Conservation (phyloP, 73 alveolate genomes). For the Uronychia setigera region DNA sequence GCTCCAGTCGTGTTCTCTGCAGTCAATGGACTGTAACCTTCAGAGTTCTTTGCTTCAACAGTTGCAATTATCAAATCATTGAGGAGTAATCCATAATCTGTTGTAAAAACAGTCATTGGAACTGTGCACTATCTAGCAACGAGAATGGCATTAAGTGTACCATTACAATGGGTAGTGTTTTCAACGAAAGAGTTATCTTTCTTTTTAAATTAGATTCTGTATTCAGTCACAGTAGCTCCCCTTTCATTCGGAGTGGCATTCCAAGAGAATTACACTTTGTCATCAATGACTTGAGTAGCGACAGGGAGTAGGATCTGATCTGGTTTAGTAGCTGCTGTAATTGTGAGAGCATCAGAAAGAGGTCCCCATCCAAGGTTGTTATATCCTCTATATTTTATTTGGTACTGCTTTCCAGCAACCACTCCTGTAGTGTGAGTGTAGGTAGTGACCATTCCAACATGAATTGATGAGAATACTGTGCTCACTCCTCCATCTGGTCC, state of each 20-base stretch:
- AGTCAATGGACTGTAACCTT: slow-evolving; percentile 27
- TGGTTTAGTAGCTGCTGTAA: slow-evolving; percentile 52
- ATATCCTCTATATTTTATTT: slow-evolving; percentile 41
- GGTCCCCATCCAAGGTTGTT: slow-evolving; percentile 54
- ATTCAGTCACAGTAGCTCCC: slow-evolving; percentile 17
- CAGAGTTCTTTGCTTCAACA: slow-evolving; percentile 43
- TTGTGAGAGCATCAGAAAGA: slow-evolving; percentile 35
- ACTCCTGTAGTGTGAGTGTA: slow-evolving; percentile 5
- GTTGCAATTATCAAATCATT: slow-evolving; percentile 36
- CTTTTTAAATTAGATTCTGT: background rate
- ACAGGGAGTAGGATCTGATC: slow-evolving; percentile 25
- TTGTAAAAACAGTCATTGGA: slow-evolving; percentile 34
- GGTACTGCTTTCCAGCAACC: slow-evolving; percentile 32
- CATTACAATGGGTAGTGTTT: slow-evolving; percentile 25
- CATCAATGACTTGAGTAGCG: slow-evolving; percentile 8
- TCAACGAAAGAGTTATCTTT: background rate
- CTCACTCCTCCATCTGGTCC: slow-evolving; percentile 15
- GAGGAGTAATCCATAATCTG: slow-evolving; percentile 6
- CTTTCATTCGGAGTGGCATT: slow-evolving; percentile 4
- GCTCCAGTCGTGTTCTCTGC: slow-evolving; percentile 18
- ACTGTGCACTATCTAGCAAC: slow-evolving; percentile 17
- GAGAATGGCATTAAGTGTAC: slow-evolving; percentile 11
- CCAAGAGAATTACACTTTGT: slow-evolving; percentile 36
- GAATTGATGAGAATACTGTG: background rate
- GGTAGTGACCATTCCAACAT: background rate